Base-by-base conservation (phyloP, 2,329 filamentous ascomycete genomes). In the Alternaria panax region DNA sequence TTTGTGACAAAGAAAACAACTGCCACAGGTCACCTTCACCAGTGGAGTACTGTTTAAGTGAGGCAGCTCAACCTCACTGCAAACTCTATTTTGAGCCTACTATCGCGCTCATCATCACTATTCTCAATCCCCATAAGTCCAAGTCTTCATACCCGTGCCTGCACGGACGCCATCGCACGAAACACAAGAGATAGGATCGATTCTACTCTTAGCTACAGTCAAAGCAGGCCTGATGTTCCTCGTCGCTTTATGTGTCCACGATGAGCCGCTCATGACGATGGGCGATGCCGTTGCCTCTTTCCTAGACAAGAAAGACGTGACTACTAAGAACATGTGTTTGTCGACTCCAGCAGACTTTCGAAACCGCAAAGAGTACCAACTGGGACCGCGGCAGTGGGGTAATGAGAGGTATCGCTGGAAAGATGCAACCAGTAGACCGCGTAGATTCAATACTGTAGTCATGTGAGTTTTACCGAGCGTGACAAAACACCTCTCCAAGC, bases 281-380 rank as follows among this genome's bases (percentile, higher is more conserved):
- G 70, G 69, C 11, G 70, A 73, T 46, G 70, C 68, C 1, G 52
- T 71, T 0, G 59, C 65, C 9, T 67, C 68, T 1, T 72, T 73
- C 24, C 41, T 71, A 3, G 45, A 62, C 6, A 51, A 36, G 14
- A 24, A 41, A 6, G 68, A 71, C 20, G 5, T 45, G 14, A 57
- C 53, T 1, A 65, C 65, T 4, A 59, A 41, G 25, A 45, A 59
- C 25, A 65, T 65, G 59, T 72, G 65, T 30, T 50, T 71, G 3
- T 7, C 55, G 4, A 60, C 66, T 0, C 28, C 51, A 11, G 38
- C 43, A 16, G 51, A 67, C 18, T 41, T 64, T 7, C 48, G 48
- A 14, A 18, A 32, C 30, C 5, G 5, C 30, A 32, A 32, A 32
- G 30, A 14, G 1, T 32, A 32, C 30, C 14, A 32, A 32, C 12